phyloP scores from a whole-genome alignment of 176 grass and related monocot species.

The Urochloa ruziziensis region DNA sequence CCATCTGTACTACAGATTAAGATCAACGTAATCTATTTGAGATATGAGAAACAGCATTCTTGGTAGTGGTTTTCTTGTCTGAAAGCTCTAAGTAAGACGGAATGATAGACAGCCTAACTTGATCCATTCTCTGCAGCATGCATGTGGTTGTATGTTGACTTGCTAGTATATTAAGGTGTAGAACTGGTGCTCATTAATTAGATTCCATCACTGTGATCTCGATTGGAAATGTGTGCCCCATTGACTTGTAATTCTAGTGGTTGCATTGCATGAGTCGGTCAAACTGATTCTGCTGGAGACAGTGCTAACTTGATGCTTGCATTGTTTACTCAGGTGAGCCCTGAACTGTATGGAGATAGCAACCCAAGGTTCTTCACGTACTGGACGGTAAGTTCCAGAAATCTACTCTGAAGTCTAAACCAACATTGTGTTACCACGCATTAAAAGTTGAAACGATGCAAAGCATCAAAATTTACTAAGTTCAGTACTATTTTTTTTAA shows the following conservation, averaged over 20 bases:
- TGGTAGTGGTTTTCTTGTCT: background rate
- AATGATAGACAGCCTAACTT: background rate
- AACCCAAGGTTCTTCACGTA: conserved; percentile 95
- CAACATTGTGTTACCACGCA: background rate
- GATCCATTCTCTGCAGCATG: background rate
- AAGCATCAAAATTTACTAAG: background rate
- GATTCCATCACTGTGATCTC: conserved; percentile 37
- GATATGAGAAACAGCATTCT: background rate
- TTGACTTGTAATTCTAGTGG: conserved; percentile 30
- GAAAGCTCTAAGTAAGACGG: background rate
- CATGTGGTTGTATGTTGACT: conserved; percentile 43
- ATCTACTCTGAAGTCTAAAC: background rate
- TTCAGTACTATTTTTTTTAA: no score
- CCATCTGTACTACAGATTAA: background rate
- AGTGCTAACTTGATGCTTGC: conserved; percentile 20
- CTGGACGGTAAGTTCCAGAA: conserved; percentile 73
- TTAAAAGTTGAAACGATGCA: background rate
- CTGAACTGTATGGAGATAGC: conserved; percentile 86
- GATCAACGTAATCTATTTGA: background rate
- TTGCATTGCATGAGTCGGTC: background rate
- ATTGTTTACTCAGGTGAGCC: conserved; percentile 68
- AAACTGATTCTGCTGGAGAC: conserved; percentile 4
- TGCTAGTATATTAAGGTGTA: background rate
- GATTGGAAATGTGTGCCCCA: conserved; percentile 28
- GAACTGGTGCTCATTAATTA: conserved; percentile 36